Percentiles rank a stretch among this genome's conserved stretches.
Conservation (phyloP, 1,284 basidiomycete species). For the Waitea zeae region DNA sequence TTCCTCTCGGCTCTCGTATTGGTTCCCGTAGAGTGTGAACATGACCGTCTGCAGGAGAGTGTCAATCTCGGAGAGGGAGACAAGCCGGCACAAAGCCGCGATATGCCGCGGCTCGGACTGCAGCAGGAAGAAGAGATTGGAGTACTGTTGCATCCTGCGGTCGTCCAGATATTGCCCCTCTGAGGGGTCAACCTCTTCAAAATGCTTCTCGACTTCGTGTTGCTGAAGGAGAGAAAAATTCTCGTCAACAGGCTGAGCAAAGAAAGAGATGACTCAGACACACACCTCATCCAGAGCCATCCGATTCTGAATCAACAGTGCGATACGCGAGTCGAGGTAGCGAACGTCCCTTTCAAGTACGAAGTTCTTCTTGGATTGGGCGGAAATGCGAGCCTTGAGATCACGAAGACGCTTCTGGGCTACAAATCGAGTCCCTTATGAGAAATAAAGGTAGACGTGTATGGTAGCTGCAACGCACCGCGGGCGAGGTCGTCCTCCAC, state of each 20-base stretch:
- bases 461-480: slow-evolving; percentile 37
- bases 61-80: slow-evolving; percentile 92
- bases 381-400: slow-evolving; percentile 93
- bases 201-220: slow-evolving; percentile 84
- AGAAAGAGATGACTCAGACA: slow-evolving; percentile 6
- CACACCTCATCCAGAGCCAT: slow-evolving; percentile 92
- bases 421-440: slow-evolving; percentile 12
- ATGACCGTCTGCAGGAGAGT: slow-evolving; percentile 98
- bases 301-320: slow-evolving; percentile 92
- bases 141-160: slow-evolving; percentile 87
- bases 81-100: slow-evolving; percentile 91
- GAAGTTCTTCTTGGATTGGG: slow-evolving; percentile 99
- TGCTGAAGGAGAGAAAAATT: slow-evolving; percentile 28
- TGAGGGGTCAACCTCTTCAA: slow-evolving; percentile 87
- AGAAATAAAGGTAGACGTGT: neutral
- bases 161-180: slow-evolving; percentile 88
- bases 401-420: slow-evolving; percentile 94
- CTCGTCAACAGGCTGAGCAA: neutral
- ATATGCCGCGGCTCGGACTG: slow-evolving; percentile 96
- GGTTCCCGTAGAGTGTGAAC: slow-evolving; percentile 99
- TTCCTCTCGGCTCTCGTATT: slow-evolving; percentile 98
- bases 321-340: slow-evolving; percentile 95
- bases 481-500: slow-evolving; percentile 94
- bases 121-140: slow-evolving; percentile 95
- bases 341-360: slow-evolving; percentile 96